phyloP scores from a whole-genome alignment of 2,329 filamentous ascomycete genomes.

The Stagonosporopsis cucurbitacearum region DNA sequence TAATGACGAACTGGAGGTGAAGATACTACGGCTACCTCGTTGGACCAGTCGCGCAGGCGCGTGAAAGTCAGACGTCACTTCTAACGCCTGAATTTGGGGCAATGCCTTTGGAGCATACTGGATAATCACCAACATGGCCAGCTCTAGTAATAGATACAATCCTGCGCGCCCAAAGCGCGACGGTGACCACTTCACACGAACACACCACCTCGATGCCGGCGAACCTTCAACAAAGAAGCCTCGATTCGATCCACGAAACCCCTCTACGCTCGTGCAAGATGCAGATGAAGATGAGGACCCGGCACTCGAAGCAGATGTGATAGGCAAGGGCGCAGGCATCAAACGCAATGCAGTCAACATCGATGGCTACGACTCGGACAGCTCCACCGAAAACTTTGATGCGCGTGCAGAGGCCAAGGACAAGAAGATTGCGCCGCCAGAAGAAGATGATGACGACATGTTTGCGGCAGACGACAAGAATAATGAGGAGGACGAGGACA shows the following conservation, averaged over 20 bases:
- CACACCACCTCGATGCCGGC: conserved; percentile 68
- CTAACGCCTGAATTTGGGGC: not conserved
- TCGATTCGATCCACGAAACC: conserved; percentile 93
- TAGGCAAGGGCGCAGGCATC: conserved; percentile 74
- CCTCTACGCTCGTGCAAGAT: conserved; percentile 86
- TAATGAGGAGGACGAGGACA: conserved; percentile 60
- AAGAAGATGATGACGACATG: conserved; percentile 72
- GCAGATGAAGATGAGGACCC: conserved; percentile 76
- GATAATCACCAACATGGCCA: conserved; percentile 29
- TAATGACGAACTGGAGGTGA: conserved; percentile 27
- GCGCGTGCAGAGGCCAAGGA: conserved; percentile 68
- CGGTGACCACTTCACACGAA: conserved; percentile 79
- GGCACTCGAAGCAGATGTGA: conserved; percentile 89
- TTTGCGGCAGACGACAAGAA: conserved; percentile 73
- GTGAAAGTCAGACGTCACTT: conserved; percentile 20
- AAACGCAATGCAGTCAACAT: conserved; percentile 96
- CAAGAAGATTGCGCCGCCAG: conserved; percentile 56
- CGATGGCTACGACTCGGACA: conserved; percentile 94
- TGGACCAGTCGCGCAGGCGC: conserved; percentile 25
- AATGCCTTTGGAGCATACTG: not conserved
- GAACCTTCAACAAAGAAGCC: conserved; percentile 73
- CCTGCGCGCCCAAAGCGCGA: conserved; percentile 82
- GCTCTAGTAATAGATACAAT: conserved; percentile 36
- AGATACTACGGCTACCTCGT: conserved; percentile 29
- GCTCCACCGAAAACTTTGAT: conserved; percentile 88